Percentiles rank a stretch among this genome's conserved stretches.
Evolutionary conservation across 805 yeast species (phyloP).

Genomic region (Candida cerambycidarum): DNA sequence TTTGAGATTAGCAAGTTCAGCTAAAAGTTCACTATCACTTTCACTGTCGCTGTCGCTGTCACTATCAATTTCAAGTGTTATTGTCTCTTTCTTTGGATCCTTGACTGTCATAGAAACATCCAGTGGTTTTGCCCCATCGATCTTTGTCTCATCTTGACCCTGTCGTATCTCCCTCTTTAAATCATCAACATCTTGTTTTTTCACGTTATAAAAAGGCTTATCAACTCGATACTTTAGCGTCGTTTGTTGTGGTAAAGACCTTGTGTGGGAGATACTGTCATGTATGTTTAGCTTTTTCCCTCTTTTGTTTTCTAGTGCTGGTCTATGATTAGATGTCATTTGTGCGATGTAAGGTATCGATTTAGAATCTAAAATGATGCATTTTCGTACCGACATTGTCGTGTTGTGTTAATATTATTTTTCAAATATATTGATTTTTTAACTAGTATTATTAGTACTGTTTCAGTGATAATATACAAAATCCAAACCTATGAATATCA

Average conservation of each 20-base stretch:
- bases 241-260: slow-evolving; percentile 33
- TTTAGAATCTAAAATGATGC: too few species aligned
- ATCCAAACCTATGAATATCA: too few species aligned
- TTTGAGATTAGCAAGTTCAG: slow-evolving; percentile 20
- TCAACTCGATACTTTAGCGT: slow-evolving; percentile 33
- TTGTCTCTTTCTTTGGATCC: too few species aligned
- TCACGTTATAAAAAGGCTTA: slow-evolving; percentile 8
- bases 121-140: background rate
- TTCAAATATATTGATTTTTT: too few species aligned
- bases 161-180: slow-evolving; percentile 18
- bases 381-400: too few species aligned
- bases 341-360: too few species aligned
- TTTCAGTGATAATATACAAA: too few species aligned
- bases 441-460: too few species aligned
- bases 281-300: slow-evolving; percentile 32
- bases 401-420: too few species aligned
- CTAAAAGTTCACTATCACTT: slow-evolving; percentile 19
- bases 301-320: slow-evolving; percentile 41
- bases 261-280: slow-evolving; percentile 36
- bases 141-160: background rate
- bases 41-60: slow-evolving; percentile 14
- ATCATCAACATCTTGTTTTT: slow-evolving; percentile 19
- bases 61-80: slow-evolving; percentile 1
- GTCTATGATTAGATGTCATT: slow-evolving; percentile 47
- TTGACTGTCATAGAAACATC: too few species aligned